Evolutionary conservation across 176 grass and related monocot species (phyloP).

Genomic region (Tillandsia leiboldiana): DNA sequence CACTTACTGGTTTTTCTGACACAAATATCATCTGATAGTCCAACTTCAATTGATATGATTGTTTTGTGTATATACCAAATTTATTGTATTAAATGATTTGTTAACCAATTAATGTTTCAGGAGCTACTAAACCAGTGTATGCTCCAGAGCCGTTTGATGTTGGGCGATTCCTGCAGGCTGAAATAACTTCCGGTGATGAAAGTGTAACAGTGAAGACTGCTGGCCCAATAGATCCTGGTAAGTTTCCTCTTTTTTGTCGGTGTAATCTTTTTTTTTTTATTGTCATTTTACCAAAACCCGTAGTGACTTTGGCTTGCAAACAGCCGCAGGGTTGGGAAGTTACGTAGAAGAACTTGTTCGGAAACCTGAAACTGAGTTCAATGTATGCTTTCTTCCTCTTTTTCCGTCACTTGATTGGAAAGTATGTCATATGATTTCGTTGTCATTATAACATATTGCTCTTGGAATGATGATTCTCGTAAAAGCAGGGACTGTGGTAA

Average conservation of each 20-base stretch:
- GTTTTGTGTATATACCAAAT: background rate
- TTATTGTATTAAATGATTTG: background rate
- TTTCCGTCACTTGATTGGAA: background rate
- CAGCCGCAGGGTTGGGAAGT: conserved; percentile 70
- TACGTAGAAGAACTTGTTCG: conserved; percentile 57
- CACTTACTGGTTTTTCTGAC: too few relatives aligned
- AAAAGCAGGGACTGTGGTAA: too few relatives aligned
- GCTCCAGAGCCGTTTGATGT: conserved; percentile 75
- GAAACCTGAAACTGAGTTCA: conserved; percentile 70
- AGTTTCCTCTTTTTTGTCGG: conserved; percentile 5
- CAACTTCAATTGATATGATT: too few relatives aligned
- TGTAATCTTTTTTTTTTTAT: background rate
- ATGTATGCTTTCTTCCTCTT: conserved; percentile 37
- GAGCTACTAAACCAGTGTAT: conserved; percentile 62
- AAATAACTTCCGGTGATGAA: conserved; percentile 44
- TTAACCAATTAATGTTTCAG: conserved; percentile 16
- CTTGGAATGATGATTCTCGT: too few relatives aligned
- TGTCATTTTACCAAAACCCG: background rate
- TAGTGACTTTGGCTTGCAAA: conserved; percentile 5
- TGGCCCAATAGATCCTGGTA: conserved; percentile 71
- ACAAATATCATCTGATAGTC: too few relatives aligned
- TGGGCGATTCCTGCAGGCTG: conserved; percentile 53
- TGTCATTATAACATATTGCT: too few relatives aligned
- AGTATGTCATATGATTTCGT: too few relatives aligned
- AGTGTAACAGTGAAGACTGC: conserved; percentile 39